Evolutionary conservation across 2,329 filamentous ascomycete species (phyloP).

Genomic region (Paramyrothecium roridum): DNA sequence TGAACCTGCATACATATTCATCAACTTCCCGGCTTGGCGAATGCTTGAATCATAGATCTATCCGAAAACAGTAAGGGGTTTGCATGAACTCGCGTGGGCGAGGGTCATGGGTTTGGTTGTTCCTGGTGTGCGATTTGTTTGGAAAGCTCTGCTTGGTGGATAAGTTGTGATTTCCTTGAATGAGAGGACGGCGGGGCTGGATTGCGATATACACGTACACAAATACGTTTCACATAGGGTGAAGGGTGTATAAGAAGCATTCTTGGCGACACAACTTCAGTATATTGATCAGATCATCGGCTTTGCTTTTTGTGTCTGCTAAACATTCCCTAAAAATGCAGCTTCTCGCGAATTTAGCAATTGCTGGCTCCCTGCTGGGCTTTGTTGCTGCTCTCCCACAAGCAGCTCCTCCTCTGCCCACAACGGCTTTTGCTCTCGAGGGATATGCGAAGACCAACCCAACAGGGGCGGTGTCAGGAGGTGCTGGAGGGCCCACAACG

Average conservation of each 20-base stretch:
- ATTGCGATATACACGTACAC: not conserved
- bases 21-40: not conserved
- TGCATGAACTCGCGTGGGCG: no score
- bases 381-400: not conserved
- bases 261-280: not conserved
- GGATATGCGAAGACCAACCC: conserved; percentile 30
- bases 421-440: conserved; percentile 8
- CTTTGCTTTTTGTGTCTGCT: not conserved
- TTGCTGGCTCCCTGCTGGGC: not conserved
- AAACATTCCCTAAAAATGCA: not conserved
- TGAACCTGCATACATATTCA: not conserved
- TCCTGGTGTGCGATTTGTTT: not conserved
- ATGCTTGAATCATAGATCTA: no score
- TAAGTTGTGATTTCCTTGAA: not conserved
- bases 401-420: conserved; percentile 1
- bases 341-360: not conserved
- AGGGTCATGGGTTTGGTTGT: not conserved
- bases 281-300: not conserved
- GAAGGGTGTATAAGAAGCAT: not conserved
- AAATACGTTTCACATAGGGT: not conserved
- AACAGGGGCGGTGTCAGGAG: conserved; percentile 1
- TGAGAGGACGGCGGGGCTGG: not conserved
- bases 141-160: not conserved
- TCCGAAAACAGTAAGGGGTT: no score
- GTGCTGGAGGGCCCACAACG: not conserved